Evolutionary conservation across 2,329 filamentous ascomycete genomes (phyloP).

Genomic region (Dactylonectria macrodidyma): DNA sequence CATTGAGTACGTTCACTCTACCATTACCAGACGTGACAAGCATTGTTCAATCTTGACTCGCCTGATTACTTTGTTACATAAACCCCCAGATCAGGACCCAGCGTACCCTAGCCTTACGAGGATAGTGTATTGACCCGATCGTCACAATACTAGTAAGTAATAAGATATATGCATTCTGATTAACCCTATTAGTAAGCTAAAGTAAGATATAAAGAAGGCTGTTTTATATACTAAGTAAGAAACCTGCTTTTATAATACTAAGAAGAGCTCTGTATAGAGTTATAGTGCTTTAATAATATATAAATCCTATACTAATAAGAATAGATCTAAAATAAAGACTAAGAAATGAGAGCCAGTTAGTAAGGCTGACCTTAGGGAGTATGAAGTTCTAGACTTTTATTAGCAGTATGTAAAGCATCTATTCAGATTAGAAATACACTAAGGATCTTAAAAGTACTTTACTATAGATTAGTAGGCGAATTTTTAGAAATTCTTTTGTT

Average conservation of each 20-base stretch:
- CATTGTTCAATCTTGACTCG: no score
- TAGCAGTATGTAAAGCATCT: not conserved
- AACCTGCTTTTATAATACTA: constrained; percentile 23
- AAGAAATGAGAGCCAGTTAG: constrained; percentile 24
- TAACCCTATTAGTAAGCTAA: not conserved
- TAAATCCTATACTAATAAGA: constrained; percentile 25
- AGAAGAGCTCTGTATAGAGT: constrained; percentile 12
- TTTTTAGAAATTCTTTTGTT: not conserved
- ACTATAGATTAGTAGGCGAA: not conserved
- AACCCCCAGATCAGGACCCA: no score
- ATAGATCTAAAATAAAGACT: constrained; percentile 12
- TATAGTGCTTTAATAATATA: constrained; percentile 13
- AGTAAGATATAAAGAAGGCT: no score
- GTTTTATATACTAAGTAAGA: constrained; percentile 14
- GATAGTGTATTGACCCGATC: no score
- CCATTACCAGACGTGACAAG: no score
- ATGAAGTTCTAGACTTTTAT: constrained; percentile 11
- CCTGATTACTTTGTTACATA: no score
- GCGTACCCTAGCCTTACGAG: no score
- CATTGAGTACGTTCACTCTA: no score
- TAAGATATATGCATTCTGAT: constrained; percentile 19
- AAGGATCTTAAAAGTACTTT: constrained; percentile 15
- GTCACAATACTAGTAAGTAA: constrained; percentile 27
- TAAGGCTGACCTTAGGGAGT: constrained; percentile 8
- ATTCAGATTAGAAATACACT: not conserved